phyloP scores from a whole-genome alignment of 2,329 filamentous ascomycete species.

The Gnomoniopsis sp. region DNA sequence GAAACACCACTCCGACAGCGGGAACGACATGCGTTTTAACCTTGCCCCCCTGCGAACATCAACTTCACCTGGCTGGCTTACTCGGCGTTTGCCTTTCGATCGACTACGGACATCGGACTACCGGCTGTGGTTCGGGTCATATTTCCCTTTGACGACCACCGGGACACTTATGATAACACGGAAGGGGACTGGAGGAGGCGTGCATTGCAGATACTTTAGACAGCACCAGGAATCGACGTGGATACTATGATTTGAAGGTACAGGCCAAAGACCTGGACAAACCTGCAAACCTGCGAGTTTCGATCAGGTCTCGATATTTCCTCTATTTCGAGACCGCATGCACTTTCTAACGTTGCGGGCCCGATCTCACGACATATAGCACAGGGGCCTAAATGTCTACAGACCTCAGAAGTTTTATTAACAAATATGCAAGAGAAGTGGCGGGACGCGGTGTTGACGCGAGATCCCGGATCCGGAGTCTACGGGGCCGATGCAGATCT shows the following conservation, averaged over 20 bases:
- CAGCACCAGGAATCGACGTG: constrained; percentile 18
- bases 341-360: not conserved
- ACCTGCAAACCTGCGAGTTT: not conserved
- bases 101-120: constrained; percentile 9
- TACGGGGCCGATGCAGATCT: not conserved
- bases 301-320: not conserved
- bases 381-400: too few species aligned
- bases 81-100: constrained; percentile 18
- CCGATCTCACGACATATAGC: not conserved
- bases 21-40: constrained; percentile 1
- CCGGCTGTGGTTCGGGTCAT: constrained; percentile 12
- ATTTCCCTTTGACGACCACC: constrained; percentile 14
- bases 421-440: not conserved
- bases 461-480: not conserved
- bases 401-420: too few species aligned
- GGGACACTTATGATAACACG: constrained; percentile 4
- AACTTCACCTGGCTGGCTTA: constrained; percentile 10
- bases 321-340: not conserved
- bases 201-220: constrained; percentile 20
- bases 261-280: not conserved
- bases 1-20: constrained; percentile 7
- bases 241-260: constrained; percentile 9
- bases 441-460: not conserved
- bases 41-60: constrained; percentile 5
- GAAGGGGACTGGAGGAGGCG: constrained; percentile 4